These are phyloP conservation scores for Guadua angustifolia DNA, from an alignment of 176 grass and related monocot genomes.

Conservation along the genomic window DNA sequence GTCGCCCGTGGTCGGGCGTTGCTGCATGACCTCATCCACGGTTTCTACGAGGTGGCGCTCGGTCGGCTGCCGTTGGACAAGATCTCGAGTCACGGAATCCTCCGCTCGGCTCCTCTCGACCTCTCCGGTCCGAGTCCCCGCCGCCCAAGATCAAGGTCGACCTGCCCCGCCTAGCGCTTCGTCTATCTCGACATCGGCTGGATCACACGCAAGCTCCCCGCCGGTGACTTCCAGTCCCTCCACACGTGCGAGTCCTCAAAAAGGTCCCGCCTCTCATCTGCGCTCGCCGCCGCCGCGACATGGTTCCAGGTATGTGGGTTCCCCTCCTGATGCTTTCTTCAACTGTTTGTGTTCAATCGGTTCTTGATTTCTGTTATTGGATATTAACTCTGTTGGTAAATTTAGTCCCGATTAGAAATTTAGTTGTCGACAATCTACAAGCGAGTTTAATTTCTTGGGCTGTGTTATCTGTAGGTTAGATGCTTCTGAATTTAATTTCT, in stretches of 20 bases:
- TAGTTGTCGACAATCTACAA: not conserved
- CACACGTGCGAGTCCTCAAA: slow-evolving; percentile 58
- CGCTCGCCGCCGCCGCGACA: slow-evolving; percentile 37
- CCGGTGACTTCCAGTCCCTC: slow-evolving; percentile 60
- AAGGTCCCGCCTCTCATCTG: slow-evolving; percentile 49
- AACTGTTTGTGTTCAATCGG: not conserved
- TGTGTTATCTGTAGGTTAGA: no score
- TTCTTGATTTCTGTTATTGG: not conserved
- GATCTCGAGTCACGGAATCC: slow-evolving; percentile 55
- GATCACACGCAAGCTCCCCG: slow-evolving; percentile 72
- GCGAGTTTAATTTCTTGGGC: not conserved
- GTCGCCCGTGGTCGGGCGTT: no score
- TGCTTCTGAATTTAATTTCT: no score
- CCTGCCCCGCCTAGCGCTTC: slow-evolving; percentile 59
- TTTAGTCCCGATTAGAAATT: not conserved
- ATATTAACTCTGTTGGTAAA: not conserved
- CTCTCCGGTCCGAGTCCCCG: slow-evolving; percentile 63
- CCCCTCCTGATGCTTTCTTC: not conserved
- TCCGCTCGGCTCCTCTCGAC: slow-evolving; percentile 59
- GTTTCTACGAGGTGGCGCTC: no score
- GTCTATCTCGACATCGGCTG: slow-evolving; percentile 75
- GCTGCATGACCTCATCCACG: no score
- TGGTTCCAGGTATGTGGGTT: slow-evolving; percentile 50
- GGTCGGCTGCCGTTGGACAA: no score
- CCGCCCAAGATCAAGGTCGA: slow-evolving; percentile 75